Base-by-base conservation (phyloP, 768 basidiomycete species). In the Boletus rufocinnamomeus region DNA sequence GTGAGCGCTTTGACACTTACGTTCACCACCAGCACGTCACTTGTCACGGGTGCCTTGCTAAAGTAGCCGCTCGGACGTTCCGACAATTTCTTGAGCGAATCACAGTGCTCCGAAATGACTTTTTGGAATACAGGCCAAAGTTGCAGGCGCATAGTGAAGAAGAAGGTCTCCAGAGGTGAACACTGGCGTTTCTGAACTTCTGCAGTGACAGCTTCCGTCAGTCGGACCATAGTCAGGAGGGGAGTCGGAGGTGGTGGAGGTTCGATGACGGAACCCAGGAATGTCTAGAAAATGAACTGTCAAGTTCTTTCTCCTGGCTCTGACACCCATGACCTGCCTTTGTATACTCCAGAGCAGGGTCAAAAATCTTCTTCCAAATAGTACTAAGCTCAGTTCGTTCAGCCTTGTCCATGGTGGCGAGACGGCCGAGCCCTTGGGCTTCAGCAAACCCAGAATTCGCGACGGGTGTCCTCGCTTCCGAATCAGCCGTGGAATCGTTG, bases 41-140 rank as follows among this genome's bases (percentile, higher is more conserved):
- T 95, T 16, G 88, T 87, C 17, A 74, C 74, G 6, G 79, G 73
- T 9, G 82, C 76, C 53, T 87, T 82, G 63, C 82, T 82, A 68
- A 89, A 86, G 66, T 87, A 87, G 37, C 88, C 79, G 35, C 75
- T 72, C 57, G 77, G 75, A 16, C 89, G 87, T 64, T 95, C 95
- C 1, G 90, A 89, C 27, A 95, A 72, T 69, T 85, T 90, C 72
- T 89, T 94, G 59, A 98, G 73, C 30, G 85, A 82, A 16, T 95
- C 93, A 46, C 89, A 78, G 63, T 98, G 86, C 21, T 88, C 86
- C 25, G 88, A 83, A 86, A 98, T 90, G 32, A 82, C 82, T 66
- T 91, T 95, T 69, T 95, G 90, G 74, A 96, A 98, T 6, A 89
- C 79, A 2, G 96, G 97, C 93, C 95, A 98, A 80, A 98, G 84